Conservation (phyloP, 352 stramenopile species). For the Pythium guiyangense region DNA sequence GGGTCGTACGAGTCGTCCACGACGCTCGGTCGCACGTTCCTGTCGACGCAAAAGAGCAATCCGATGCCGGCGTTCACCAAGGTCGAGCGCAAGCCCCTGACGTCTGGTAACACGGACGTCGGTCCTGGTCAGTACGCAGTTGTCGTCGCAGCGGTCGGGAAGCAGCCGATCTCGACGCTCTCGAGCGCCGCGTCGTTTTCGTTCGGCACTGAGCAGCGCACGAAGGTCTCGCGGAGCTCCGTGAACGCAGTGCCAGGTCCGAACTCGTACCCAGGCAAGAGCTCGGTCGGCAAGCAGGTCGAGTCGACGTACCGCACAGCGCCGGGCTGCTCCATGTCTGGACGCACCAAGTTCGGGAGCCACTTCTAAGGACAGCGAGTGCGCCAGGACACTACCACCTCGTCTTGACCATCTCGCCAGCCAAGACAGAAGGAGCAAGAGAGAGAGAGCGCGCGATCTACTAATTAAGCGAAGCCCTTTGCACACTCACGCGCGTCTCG, state of each 20-base stretch:
- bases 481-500: too few relatives aligned
- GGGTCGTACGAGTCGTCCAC: slow-evolving; percentile 53
- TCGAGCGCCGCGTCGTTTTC: slow-evolving; percentile 55
- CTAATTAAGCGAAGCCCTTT: too few relatives aligned
- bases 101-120: slow-evolving; percentile 41
- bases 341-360: slow-evolving; percentile 73
- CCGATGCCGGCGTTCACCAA: slow-evolving; percentile 58
- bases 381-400: not conserved
- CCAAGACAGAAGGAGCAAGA: too few relatives aligned
- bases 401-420: not conserved
- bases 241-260: slow-evolving; percentile 28
- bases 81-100: slow-evolving; percentile 64
- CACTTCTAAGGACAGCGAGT: slow-evolving; percentile 33
- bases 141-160: slow-evolving; percentile 56
- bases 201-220: slow-evolving; percentile 57
- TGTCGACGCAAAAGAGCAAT: slow-evolving; percentile 70
- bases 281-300: slow-evolving; percentile 59
- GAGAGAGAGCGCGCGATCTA: too few relatives aligned
- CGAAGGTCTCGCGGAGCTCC: slow-evolving; percentile 24
- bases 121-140: slow-evolving; percentile 72
- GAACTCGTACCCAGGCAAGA: slow-evolving; percentile 52
- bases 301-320: slow-evolving; percentile 63
- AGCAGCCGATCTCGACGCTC: slow-evolving; percentile 61
- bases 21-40: slow-evolving; percentile 57
- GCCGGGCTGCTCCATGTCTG: slow-evolving; percentile 71